These are phyloP conservation scores for Leptomonas seymouri DNA, from an alignment of 208 protist genomes.

Conservation along the genomic window DNA sequence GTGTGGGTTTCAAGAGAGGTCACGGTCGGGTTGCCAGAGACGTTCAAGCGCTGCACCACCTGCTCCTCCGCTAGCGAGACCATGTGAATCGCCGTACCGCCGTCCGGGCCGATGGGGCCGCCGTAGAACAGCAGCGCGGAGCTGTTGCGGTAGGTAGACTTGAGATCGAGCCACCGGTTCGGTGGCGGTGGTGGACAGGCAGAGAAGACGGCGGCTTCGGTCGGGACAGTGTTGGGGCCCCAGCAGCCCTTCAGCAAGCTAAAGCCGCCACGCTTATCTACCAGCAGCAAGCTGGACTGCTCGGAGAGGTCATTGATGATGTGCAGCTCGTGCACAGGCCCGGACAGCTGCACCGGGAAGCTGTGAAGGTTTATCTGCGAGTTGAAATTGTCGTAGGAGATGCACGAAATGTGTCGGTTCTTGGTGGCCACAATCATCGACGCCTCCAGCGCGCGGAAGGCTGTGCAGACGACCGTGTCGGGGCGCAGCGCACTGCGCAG, in stretches of 20 bases:
- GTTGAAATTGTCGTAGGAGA: conserved; percentile 84
- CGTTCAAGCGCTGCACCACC: conserved; percentile 71
- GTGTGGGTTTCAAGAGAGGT: conserved; percentile 74
- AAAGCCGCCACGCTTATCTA: conserved; percentile 80
- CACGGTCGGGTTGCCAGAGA: conserved; percentile 70
- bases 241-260: conserved; percentile 74
- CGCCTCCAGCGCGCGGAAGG: conserved; percentile 75
- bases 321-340: conserved; percentile 68
- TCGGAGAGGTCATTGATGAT: conserved; percentile 89
- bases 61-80: conserved; percentile 85
- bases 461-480: conserved; percentile 67
- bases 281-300: conserved; percentile 77
- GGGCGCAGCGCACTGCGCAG: conserved; percentile 53
- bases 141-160: conserved; percentile 71
- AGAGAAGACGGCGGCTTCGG: conserved; percentile 78
- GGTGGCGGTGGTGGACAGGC: conserved; percentile 64
- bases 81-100: conserved; percentile 73
- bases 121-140: conserved; percentile 84
- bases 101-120: conserved; percentile 69
- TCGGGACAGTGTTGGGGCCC: conserved; percentile 50
- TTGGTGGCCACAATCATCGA: conserved; percentile 77
- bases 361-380: conserved; percentile 58
- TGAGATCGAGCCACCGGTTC: conserved; percentile 67
- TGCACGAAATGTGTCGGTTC: conserved; percentile 65
- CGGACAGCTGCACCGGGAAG: conserved; percentile 60